Evolutionary conservation across 164 flowering plant genomes (phyloP).

Genomic region (Aristolochia contorta): DNA sequence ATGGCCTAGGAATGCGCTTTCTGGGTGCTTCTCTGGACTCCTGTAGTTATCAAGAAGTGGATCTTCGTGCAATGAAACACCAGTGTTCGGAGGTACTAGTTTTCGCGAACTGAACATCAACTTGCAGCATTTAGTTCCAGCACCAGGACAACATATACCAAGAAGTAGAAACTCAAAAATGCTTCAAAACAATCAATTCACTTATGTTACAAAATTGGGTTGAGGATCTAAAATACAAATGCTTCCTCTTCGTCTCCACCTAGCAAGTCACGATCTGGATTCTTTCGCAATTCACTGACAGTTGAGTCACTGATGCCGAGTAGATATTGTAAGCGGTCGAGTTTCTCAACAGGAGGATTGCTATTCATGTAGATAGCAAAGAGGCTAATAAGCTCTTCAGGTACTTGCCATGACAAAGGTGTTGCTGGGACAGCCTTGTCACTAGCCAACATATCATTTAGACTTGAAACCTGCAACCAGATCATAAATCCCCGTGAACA

Average conservation of each 20-base stretch:
- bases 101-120: no score
- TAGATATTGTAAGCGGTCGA: conserved; percentile 69
- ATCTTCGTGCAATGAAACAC: no score
- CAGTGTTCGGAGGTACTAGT: no score
- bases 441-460: conserved; percentile 86
- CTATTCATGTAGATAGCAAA: conserved; percentile 48
- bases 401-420: conserved; percentile 76
- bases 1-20: no score
- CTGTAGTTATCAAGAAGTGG: no score
- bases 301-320: conserved; percentile 65
- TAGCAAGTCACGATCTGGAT: conserved; percentile 19
- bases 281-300: conserved; percentile 42
- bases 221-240: conserved; percentile 46
- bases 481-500: background rate
- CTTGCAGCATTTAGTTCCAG: no score
- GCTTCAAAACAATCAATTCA: background rate
- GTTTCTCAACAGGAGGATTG: conserved; percentile 55
- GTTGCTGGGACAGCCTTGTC: conserved; percentile 85
- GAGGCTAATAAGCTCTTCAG: conserved; percentile 77
- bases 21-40: no score
- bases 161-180: no score
- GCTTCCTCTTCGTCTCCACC: conserved; percentile 49
- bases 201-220: conserved; percentile 7
- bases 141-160: no score
- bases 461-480: conserved; percentile 60